Percentiles rank a stretch among this genome's conserved stretches.
Evolutionary conservation across 495 filamentous ascomycete genomes (phyloP).

Genomic region (Neurospora sp.): DNA sequence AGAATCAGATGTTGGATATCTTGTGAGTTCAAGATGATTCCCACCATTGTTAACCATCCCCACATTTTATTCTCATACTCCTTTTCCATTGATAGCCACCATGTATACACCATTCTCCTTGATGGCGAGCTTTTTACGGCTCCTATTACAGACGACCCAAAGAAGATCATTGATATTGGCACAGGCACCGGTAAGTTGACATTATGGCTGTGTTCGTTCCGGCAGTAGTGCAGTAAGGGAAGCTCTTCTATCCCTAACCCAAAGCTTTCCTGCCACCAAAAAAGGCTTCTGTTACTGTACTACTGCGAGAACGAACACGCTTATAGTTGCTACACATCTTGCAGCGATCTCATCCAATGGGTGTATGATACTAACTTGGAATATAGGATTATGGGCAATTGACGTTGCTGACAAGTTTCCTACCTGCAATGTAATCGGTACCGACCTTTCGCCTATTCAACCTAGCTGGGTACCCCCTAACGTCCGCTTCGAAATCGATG

Average conservation of each 20-base stretch:
- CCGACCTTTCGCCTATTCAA: conserved; percentile 50
- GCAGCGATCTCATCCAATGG: neutral
- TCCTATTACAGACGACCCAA: conserved; percentile 30
- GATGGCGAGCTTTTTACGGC: conserved; percentile 45
- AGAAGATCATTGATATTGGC: neutral
- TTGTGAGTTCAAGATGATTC: conserved; percentile 7
- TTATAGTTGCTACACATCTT: neutral
- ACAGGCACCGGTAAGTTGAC: neutral
- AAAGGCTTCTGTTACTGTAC: too few species aligned
- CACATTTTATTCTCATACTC: conserved; percentile 19
- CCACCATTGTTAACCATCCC: conserved; percentile 11
- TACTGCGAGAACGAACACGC: neutral
- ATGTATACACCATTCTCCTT: conserved; percentile 25
- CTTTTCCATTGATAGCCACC: conserved; percentile 11
- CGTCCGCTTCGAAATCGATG: conserved; percentile 40
- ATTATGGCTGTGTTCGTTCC: too few species aligned
- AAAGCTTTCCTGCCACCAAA: too few species aligned
- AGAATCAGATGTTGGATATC: conserved; percentile 27
- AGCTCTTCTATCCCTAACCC: too few species aligned
- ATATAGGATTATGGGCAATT: conserved; percentile 4
- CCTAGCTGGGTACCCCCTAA: conserved; percentile 35
- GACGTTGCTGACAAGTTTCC: conserved; percentile 37
- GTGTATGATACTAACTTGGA: conserved; percentile 4
- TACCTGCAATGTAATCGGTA: conserved; percentile 41
- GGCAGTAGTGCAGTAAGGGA: too few species aligned